phyloP scores from a whole-genome alignment of 2,329 filamentous ascomycete genomes.

The Ceratocystis smalleyi region DNA sequence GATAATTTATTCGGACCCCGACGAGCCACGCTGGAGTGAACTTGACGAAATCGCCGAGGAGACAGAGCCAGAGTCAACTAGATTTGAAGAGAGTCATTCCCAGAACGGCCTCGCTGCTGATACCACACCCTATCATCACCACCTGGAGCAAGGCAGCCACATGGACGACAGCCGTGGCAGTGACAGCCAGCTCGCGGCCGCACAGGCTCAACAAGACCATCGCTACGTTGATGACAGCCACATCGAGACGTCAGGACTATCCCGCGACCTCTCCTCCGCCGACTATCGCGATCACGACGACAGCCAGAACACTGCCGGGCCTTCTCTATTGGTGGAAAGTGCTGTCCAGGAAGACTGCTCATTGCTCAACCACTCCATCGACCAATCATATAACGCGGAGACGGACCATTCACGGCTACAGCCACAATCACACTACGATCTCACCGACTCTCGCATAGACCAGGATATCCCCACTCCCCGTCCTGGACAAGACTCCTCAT shows the following conservation, averaged over 20 bases:
- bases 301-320: neutral
- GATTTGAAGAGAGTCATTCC: neutral
- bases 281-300: neutral
- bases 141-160: slow-evolving; percentile 3
- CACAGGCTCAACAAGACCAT: neutral
- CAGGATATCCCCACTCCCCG: slow-evolving; percentile 6
- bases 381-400: slow-evolving; percentile 15
- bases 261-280: neutral
- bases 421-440: slow-evolving; percentile 11
- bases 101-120: neutral
- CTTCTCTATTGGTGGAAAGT: slow-evolving; percentile 1
- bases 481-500: slow-evolving; percentile 22
- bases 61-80: slow-evolving; percentile 10
- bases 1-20: slow-evolving; percentile 13
- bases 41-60: slow-evolving; percentile 14
- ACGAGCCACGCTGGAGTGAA: slow-evolving; percentile 12
- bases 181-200: slow-evolving; percentile 5
- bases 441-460: slow-evolving; percentile 4
- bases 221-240: slow-evolving; percentile 4
- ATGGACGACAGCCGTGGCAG: slow-evolving; percentile 6
- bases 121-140: neutral
- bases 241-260: neutral
- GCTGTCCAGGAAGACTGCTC: slow-evolving; percentile 9
- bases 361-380: slow-evolving; percentile 15
- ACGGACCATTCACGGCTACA: neutral